These are phyloP conservation scores for Fraxinus quadrangulata DNA, from an alignment of 257 asterid species.

Conservation along the genomic window DNA sequence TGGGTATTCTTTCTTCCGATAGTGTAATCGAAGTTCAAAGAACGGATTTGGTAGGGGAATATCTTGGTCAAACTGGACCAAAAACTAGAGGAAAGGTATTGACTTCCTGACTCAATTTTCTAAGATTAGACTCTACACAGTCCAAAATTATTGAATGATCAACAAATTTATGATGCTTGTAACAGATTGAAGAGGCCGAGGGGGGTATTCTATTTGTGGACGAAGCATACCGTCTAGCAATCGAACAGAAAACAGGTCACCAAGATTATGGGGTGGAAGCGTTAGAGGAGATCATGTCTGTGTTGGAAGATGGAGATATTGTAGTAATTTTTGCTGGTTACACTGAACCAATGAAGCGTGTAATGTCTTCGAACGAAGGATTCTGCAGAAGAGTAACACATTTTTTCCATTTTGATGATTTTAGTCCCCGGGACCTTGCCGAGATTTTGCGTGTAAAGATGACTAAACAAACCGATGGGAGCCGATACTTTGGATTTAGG, in stretches of 20 bases:
- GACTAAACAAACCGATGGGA: conserved; percentile 54
- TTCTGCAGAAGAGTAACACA: conserved; percentile 84
- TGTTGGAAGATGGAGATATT: conserved; percentile 70
- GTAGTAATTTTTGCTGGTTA: conserved; percentile 89
- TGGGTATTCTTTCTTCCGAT: conserved; percentile 65
- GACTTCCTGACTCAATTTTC: too few species aligned
- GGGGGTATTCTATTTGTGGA: conserved; percentile 85
- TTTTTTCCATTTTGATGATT: conserved; percentile 69
- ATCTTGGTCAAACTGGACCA: conserved; percentile 86
- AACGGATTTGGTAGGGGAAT: conserved; percentile 82
- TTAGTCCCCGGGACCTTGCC: conserved; percentile 63
- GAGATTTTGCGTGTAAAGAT: conserved; percentile 76
- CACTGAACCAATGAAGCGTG: conserved; percentile 86
- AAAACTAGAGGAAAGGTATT: conserved; percentile 74
- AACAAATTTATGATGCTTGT: conserved; percentile 1
- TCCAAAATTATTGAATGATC: background rate
- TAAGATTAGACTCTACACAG: background rate
- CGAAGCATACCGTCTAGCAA: conserved; percentile 75
- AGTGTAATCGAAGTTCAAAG: conserved; percentile 74
- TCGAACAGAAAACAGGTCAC: conserved; percentile 49
- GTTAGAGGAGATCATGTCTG: conserved; percentile 90
- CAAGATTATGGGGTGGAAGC: conserved; percentile 78
- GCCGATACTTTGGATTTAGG: conserved; percentile 65
- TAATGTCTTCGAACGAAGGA: conserved; percentile 75
- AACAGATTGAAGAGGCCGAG: conserved; percentile 82